A percentile compares a stretch with the other conserved stretches of the same genome.
These are phyloP conservation scores for Vachellia pachyceras DNA, from an alignment of 306 rosid genomes.

Conservation along the genomic window DNA sequence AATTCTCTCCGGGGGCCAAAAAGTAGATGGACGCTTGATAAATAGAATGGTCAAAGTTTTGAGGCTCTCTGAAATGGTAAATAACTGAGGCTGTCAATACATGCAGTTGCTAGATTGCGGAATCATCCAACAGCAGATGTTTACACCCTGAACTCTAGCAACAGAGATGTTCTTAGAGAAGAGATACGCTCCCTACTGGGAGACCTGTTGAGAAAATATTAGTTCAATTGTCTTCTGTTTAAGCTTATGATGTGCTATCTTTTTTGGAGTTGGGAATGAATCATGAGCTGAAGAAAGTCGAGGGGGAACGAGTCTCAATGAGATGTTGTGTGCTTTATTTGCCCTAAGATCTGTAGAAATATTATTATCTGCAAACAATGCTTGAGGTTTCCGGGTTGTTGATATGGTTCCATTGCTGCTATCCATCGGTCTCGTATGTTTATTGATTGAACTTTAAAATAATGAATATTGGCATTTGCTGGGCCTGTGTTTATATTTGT, in stretches of 20 bases:
- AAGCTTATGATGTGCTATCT: constrained; percentile 27
- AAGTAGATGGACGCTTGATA: background rate
- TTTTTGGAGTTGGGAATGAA: constrained; percentile 6
- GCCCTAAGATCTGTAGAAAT: background rate
- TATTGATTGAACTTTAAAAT: no score
- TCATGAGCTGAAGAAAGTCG: background rate
- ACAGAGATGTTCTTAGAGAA: constrained; percentile 68
- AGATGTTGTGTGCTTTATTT: background rate
- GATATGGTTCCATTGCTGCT: background rate
- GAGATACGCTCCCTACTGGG: constrained; percentile 57
- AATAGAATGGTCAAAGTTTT: constrained; percentile 9
- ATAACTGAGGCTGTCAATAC: constrained; percentile 30
- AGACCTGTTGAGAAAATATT: constrained; percentile 50
- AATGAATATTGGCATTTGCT: no score
- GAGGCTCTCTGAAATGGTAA: constrained; percentile 19
- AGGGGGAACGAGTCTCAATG: constrained; percentile 9
- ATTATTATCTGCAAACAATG: background rate
- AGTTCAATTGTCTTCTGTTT: constrained; percentile 38
- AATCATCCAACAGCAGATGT: constrained; percentile 69
- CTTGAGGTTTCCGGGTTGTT: no score
- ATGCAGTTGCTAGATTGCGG: constrained; percentile 79
- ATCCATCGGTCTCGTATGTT: background rate
- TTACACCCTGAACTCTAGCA: constrained; percentile 60
- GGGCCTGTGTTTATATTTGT: no score
- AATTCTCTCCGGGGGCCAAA: no score